Evolutionary conservation across 2,329 filamentous ascomycete genomes (phyloP), one percentile per base, ranked within the genome.

Genomic region (Arachnopeziza araneosa): DNA sequence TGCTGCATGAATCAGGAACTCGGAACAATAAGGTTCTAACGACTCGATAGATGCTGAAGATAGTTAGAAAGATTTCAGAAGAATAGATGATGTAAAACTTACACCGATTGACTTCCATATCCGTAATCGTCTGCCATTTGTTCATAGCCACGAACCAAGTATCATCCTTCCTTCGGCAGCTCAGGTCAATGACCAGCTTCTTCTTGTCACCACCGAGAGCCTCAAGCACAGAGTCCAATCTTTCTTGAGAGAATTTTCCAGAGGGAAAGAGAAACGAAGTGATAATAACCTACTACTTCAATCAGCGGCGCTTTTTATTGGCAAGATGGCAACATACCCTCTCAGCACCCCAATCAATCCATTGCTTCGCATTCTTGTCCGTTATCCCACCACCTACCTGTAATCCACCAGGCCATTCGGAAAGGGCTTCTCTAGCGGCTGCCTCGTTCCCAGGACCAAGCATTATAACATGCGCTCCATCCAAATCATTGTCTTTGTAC

Each of bases 81-180:
- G 32, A n/a, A 36, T 30, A 56, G 21, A 23, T 30, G 57, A 57
- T 21, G 19, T n/a, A 53, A 32, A 50, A 57, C 14, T 32, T 14
- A 93, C 93, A 90, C 80, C 90, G 80, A 64, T 88, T 93, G 65
- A 99, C 86, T 73, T 97, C 91, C 86, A 96, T 96, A 70, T 97
- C 91, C 1, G 95, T 98, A 59, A 98, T 88, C 1, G 91, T 96
- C 80, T 98, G 95, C 95, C 95, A 99, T 75, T 96, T 96, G 75
- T 99, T 91, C 88, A 96, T 99, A 58, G 95, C 93, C n/a, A 99
- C 95, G 70, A 90, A 92, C 95, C 95, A 99, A 49, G 79, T 87
- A 59, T 87, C 80, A 2, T 80, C 78, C 62, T 86, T 87, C 60
- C 87, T 82, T 56, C 95, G 86, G 73, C 95, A 99, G 75, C 92